phyloP scores from a whole-genome alignment of 345 rosid genomes.

The Pistacia vera region DNA sequence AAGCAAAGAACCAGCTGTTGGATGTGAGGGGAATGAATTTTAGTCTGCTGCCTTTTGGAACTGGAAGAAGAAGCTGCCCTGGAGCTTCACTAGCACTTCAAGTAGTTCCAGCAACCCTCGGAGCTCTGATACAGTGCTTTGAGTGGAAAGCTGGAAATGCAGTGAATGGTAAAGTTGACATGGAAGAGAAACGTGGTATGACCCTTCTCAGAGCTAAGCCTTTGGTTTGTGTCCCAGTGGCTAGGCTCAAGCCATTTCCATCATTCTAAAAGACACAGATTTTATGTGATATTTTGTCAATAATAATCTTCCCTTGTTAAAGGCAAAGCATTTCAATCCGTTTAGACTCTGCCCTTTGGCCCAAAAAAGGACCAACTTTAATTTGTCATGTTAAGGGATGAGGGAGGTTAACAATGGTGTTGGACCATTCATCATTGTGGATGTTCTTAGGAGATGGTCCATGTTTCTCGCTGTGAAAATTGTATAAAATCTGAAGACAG shows the following conservation, averaged over 20 bases:
- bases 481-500: background rate
- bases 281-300: background rate
- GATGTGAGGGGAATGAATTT: conserved; percentile 28
- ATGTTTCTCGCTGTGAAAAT: background rate
- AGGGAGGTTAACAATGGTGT: no score
- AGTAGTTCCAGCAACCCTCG: conserved; percentile 35
- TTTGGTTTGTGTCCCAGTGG: conserved; percentile 33
- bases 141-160: conserved; percentile 33
- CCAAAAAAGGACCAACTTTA: background rate
- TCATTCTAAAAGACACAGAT: background rate
- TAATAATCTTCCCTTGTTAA: background rate
- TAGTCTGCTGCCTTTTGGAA: conserved; percentile 40
- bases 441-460: background rate
- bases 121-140: conserved; percentile 42
- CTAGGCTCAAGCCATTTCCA: conserved; percentile 28
- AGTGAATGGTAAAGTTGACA: conserved; percentile 18
- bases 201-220: conserved; percentile 38
- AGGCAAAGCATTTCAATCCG: background rate
- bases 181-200: conserved; percentile 41
- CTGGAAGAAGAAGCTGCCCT: conserved; percentile 46
- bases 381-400: no score
- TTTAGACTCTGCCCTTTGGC: background rate
- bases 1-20: conserved; percentile 20
- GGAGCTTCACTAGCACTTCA: conserved; percentile 46
- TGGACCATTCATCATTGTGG: background rate